Conservation (phyloP, 371 early-diverging fungal genomes). For the Nematocida ausubeli region DNA sequence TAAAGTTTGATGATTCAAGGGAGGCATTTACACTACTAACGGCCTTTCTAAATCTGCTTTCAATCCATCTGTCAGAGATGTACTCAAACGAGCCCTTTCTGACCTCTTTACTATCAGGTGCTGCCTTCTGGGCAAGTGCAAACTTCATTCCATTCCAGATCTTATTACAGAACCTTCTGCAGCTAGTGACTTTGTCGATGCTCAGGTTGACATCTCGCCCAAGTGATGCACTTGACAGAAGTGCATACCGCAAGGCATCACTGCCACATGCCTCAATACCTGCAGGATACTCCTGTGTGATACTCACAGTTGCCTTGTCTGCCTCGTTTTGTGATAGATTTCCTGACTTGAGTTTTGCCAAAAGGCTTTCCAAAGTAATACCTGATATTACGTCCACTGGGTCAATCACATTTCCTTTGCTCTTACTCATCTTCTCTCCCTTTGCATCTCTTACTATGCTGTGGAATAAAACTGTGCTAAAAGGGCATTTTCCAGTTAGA, state of each 20-base stretch:
- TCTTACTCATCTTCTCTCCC: slow-evolving; percentile 97
- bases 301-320: slow-evolving; percentile 71
- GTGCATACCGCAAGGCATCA: slow-evolving; percentile 92
- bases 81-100: slow-evolving; percentile 3
- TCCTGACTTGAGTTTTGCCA: slow-evolving; percentile 71
- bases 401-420: slow-evolving; percentile 96
- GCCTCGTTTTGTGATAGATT: slow-evolving; percentile 88
- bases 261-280: slow-evolving; percentile 98
- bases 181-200: slow-evolving; percentile 88
- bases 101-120: not conserved
- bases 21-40: slow-evolving; percentile 27
- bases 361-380: slow-evolving; percentile 73
- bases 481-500: slow-evolving; percentile 85
- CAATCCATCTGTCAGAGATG: slow-evolving; percentile 29
- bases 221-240: slow-evolving; percentile 79
- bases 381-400: slow-evolving; percentile 96
- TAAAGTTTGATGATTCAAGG: slow-evolving; percentile 82
- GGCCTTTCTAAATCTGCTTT: not conserved
- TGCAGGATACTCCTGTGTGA: slow-evolving; percentile 84
- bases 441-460: slow-evolving; percentile 98
- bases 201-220: slow-evolving; percentile 92
- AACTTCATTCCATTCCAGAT: slow-evolving; percentile 86
- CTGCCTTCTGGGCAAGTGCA: slow-evolving; percentile 70
- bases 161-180: slow-evolving; percentile 98
- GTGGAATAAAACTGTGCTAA: slow-evolving; percentile 80